Base-by-base conservation (phyloP, 2,329 filamentous ascomycete genomes). In the Mollisia scopiformis region DNA sequence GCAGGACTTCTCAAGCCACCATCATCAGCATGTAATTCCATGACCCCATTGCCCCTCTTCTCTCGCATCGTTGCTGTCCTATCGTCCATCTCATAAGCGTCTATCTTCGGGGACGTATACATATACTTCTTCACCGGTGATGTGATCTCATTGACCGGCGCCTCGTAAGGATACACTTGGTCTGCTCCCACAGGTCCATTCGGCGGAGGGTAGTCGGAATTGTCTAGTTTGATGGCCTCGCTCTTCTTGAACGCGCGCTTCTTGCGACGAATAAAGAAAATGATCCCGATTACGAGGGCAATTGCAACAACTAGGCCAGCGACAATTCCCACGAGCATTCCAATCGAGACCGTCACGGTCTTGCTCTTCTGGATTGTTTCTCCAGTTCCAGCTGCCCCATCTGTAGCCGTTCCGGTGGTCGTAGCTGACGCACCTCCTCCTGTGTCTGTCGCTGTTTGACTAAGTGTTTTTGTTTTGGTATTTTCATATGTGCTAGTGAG, bases 181-280 rank as follows among this genome's bases (percentile, higher is more conserved):
- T 65, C 65, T 31, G 57, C 61, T 31, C 65, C 63, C 1, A 65
- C 63, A 1, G 65, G 65, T 3, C 65, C 63, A 51, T 67, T 65
- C 1, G 65, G 41, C 30, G 65, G 62, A 21, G 62, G 58, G 28
- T 59, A 46, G 33, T 51, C 46, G 6, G 58, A 27, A 8, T 62
- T 63, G 31, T 62, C 39, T 7, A 62, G 46, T 35, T 62, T 57
- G 25, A 58, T 41, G 2, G 47, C 57, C 7, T 61, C 62, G 35
- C 58, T 54, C 33, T 58, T 62, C 46, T 62, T 59, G 10, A 49
- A 25, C 2, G 54, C 13, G 7, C 4, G 16, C 28, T 35, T 56
- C 21, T 59, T 63, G 16, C 60, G 27, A 35, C 46, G 57, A 7
- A 64, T 11, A 28, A 60, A 59, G 33, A 62, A 31, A 27, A 63